Evolutionary conservation across 2,329 filamentous ascomycete genomes (phyloP).

Genomic region (Fusarium devonianum): DNA sequence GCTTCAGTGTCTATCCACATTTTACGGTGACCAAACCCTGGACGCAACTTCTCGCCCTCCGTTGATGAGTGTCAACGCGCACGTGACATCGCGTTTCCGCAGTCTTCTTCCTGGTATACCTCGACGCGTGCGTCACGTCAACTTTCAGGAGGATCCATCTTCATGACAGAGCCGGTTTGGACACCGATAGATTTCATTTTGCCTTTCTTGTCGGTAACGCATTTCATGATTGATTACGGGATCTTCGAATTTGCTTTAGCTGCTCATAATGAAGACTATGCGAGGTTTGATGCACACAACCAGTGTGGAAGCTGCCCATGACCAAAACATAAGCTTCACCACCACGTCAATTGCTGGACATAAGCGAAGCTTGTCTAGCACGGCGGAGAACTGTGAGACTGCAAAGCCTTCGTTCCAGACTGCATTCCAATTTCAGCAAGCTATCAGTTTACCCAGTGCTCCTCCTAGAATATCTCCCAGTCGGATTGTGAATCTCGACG

Average conservation of each 20-base stretch:
- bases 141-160: background rate
- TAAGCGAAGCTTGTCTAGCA: constrained; percentile 52
- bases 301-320: constrained; percentile 57
- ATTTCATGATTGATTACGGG: constrained; percentile 1
- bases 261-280: constrained; percentile 49
- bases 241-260: background rate
- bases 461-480: constrained; percentile 51
- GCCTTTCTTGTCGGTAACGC: background rate
- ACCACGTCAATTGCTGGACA: constrained; percentile 54
- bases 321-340: constrained; percentile 49
- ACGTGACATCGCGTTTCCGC: constrained; percentile 41
- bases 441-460: constrained; percentile 44
- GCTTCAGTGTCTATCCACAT: constrained; percentile 8
- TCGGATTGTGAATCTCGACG: constrained; percentile 51
- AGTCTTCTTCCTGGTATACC: constrained; percentile 12
- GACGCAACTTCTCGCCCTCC: constrained; percentile 1
- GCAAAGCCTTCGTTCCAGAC: constrained; percentile 3
- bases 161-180: background rate
- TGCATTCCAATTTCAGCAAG: constrained; percentile 46
- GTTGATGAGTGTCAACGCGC: no score
- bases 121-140: constrained; percentile 20
- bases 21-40: background rate
- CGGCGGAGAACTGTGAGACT: constrained; percentile 19
- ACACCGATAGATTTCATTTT: background rate
- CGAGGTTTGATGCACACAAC: constrained; percentile 57